phyloP scores from a whole-genome alignment of 306 rosid species.

The Cicer judaicum region DNA sequence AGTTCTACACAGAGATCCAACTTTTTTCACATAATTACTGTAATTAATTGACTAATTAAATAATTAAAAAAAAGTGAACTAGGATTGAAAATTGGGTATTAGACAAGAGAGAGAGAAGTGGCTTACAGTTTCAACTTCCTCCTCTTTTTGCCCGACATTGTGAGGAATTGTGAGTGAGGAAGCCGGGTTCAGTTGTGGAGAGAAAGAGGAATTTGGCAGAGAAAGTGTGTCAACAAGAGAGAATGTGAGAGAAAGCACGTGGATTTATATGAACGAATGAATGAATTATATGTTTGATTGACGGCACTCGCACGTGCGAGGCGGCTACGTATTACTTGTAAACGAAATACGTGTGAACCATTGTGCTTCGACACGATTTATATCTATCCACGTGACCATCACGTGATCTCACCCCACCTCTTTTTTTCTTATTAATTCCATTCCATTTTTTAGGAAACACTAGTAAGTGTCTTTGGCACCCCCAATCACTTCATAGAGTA shows the following conservation, averaged over 20 bases:
- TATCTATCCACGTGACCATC: slow-evolving; percentile 15
- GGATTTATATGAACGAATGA: slow-evolving; percentile 7
- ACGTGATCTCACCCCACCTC: slow-evolving; percentile 1
- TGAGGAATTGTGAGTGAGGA: slow-evolving; percentile 5
- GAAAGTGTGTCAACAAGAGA: slow-evolving; percentile 1
- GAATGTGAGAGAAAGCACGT: slow-evolving; percentile 18
- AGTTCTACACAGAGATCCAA: slow-evolving; percentile 43
- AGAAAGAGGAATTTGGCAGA: slow-evolving; percentile 12
- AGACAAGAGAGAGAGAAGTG: slow-evolving; percentile 11
- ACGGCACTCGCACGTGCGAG: slow-evolving; percentile 48
- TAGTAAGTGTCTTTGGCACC: no score
- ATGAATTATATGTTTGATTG: not conserved
- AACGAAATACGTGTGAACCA: slow-evolving; percentile 32
- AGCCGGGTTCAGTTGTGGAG: slow-evolving; percentile 26
- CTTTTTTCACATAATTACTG: not conserved
- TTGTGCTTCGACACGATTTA: not conserved
- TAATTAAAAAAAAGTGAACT: not conserved
- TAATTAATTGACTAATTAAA: not conserved
- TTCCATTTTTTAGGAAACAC: no score
- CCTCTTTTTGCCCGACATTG: slow-evolving; percentile 67
- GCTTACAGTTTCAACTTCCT: slow-evolving; percentile 72
- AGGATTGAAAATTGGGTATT: not conserved
- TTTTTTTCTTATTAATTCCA: no score
- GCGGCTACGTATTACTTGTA: slow-evolving; percentile 19
- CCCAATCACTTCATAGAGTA: no score